Percentiles rank a stretch among this genome's conserved stretches.
Evolutionary conservation across 2,329 filamentous ascomycete species (phyloP).

Genomic region (Penicillium corylophilum): DNA sequence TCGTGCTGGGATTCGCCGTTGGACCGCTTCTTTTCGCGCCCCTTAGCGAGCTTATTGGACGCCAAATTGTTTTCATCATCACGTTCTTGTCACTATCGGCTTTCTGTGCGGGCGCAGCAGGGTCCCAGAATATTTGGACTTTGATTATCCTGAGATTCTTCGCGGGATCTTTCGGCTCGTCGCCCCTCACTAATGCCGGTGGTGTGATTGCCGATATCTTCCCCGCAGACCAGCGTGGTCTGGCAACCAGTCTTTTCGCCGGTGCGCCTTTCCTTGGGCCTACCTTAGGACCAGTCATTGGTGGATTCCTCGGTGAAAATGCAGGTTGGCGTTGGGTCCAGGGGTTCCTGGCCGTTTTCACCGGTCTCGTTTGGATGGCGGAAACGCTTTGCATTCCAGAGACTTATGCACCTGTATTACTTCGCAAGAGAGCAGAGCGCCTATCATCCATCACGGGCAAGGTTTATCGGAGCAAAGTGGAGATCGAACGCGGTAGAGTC

Average conservation of each 20-base stretch:
- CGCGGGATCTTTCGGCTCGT: conserved; percentile 59
- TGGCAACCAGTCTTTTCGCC: conserved; percentile 63
- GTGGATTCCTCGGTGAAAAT: conserved; percentile 31
- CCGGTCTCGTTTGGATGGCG: conserved; percentile 30
- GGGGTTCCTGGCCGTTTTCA: conserved; percentile 31
- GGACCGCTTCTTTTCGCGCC: conserved; percentile 67
- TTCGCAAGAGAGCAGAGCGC: conserved; percentile 27
- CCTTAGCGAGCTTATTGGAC: conserved; percentile 62
- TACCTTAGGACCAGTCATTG: conserved; percentile 28
- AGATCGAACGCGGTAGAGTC: conserved; percentile 25
- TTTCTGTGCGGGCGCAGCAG: conserved; percentile 61
- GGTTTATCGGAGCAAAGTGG: conserved; percentile 26
- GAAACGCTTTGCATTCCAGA: conserved; percentile 26
- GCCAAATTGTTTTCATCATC: conserved; percentile 52
- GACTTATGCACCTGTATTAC: conserved; percentile 32
- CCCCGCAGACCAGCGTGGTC: conserved; percentile 50
- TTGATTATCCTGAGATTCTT: conserved; percentile 66
- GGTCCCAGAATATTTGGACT: conserved; percentile 55
- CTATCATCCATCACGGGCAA: conserved; percentile 27
- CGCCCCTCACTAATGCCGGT: conserved; percentile 46
- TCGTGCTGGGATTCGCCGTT: conserved; percentile 61
- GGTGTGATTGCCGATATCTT: conserved; percentile 61
- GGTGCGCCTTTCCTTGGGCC: conserved; percentile 62
- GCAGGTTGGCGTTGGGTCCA: conserved; percentile 33
- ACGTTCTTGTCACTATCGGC: conserved; percentile 58